Base-by-base conservation (phyloP, 2,329 filamentous ascomycete genomes). In the Colletotrichum salicis region DNA sequence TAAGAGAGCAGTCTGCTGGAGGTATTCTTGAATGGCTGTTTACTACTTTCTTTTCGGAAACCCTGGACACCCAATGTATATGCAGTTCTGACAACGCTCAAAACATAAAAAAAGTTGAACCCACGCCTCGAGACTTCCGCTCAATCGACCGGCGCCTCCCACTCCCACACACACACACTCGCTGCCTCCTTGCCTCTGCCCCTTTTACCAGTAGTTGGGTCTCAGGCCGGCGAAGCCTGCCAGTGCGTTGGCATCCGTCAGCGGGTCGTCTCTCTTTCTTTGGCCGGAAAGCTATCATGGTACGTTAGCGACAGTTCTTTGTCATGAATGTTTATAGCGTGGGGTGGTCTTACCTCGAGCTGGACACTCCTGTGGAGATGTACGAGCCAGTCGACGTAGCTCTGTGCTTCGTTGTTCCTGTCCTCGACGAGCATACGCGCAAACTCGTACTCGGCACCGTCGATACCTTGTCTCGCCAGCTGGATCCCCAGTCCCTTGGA, bases 301-400 rank as follows among this genome's bases (percentile, higher is more conserved):
- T 41, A 61, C 72, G 73, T 64, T 59, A 73, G 74, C 31, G 7
- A 33, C 61, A 55, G 3, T 61, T 12, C 29, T 12, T n/a, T 37
- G 2, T 10, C 4, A 37, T 2, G 7, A 6, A 31, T 37, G 10
- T 27, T 6, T 5, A 48, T n/a, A 3, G 51, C 11, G 45, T n/a
- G 24, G 19, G 15, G 13, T 2, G 35, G 41, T 29, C 35, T 67
- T 88, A 92, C 90, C 88, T 99, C 96, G 74, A 97, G 86, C 80
- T 97, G 95, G 75, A 99, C 96, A 76, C 93, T 92, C 77, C 96
- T 92, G 83, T 99, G 96, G 74, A 98, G 88, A 82, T 97, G 94
- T 70, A 99, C 96, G 78, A 99, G 86, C 96, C 96, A 99, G 84
- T 99, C 96, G 41, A 98, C 96, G 82, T 98, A 99, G 80, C 94